These are phyloP conservation scores for Cordyceps sp. DNA, from an alignment of 2,329 filamentous ascomycete genomes.

Conservation along the genomic window DNA sequence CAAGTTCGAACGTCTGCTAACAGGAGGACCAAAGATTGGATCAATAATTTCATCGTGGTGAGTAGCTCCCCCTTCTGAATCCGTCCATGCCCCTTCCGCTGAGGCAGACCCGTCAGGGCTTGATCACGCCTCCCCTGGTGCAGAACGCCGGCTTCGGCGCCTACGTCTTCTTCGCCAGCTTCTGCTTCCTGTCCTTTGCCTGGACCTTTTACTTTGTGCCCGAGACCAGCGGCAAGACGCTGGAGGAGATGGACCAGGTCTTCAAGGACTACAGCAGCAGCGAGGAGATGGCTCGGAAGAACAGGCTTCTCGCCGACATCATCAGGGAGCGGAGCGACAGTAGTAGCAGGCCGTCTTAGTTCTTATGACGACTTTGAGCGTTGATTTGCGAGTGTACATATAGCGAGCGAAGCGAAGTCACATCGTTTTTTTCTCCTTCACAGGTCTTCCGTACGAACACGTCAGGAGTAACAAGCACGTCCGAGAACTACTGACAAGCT, in stretches of 20 bases:
- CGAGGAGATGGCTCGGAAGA: conserved; percentile 5
- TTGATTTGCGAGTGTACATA: no score
- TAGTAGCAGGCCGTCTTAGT: no score
- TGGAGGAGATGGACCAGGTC: conserved; percentile 35
- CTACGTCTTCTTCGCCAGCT: conserved; percentile 42
- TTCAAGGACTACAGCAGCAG: conserved; percentile 11
- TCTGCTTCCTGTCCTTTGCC: conserved; percentile 35
- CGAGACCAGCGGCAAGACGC: conserved; percentile 36
- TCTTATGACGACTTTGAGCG: no score
- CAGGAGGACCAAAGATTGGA: conserved; percentile 33
- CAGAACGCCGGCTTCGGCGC: conserved; percentile 30
- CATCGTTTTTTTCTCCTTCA: no score
- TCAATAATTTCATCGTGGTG: conserved; percentile 44
- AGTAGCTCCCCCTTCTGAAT: conserved; percentile 22
- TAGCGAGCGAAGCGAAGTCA: no score
- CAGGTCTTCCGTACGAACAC: no score
- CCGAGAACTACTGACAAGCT: no score
- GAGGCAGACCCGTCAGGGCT: conserved; percentile 11
- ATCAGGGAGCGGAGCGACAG: conserved; percentile 1
- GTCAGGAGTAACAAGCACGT: no score
- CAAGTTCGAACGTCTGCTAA: no score
- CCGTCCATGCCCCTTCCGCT: background rate
- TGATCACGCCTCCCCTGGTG: conserved; percentile 43
- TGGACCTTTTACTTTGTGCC: conserved; percentile 39
- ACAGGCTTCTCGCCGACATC: conserved; percentile 2